Percentiles rank a stretch among this genome's conserved stretches.
Conservation (phyloP, 2,329 filamentous ascomycete species). For the Fusarium sp. region DNA sequence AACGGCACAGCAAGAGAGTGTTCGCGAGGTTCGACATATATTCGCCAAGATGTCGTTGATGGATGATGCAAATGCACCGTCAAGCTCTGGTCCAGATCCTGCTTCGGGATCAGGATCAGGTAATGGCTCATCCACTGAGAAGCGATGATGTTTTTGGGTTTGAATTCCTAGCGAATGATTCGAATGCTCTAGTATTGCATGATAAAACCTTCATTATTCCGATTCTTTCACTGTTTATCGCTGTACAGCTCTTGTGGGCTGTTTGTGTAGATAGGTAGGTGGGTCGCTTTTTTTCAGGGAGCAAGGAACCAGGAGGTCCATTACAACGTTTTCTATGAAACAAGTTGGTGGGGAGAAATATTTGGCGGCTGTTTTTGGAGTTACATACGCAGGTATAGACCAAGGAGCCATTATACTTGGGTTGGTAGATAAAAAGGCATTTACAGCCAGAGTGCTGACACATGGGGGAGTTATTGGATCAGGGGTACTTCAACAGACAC, state of each 20-base stretch:
- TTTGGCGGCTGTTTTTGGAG: not conserved
- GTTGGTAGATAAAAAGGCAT: not conserved
- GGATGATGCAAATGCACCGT: conserved; percentile 37
- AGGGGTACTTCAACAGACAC: not conserved
- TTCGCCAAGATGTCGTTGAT: conserved; percentile 69
- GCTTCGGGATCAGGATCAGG: not conserved
- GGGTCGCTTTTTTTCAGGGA: not conserved
- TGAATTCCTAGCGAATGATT: not conserved
- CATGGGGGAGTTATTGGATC: conserved; percentile 1
- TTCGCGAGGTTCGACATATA: conserved; percentile 80
- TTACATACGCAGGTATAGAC: not conserved
- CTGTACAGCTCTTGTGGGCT: too few relatives aligned
- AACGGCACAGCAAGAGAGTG: conserved; percentile 71
- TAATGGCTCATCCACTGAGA: not conserved
- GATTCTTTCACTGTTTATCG: not conserved
- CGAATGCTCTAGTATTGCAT: not conserved
- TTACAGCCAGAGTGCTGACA: not conserved
- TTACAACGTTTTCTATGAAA: not conserved
- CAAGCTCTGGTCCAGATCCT: conserved; percentile 5
- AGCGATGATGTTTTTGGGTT: not conserved
- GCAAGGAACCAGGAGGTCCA: not conserved
- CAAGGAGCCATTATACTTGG: not conserved
- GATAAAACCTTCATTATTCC: not conserved
- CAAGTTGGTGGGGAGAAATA: not conserved
- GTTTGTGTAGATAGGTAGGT: not conserved